These are phyloP conservation scores for Curvularia lunata DNA, from an alignment of 2,329 filamentous ascomycete species.

Conservation along the genomic window DNA sequence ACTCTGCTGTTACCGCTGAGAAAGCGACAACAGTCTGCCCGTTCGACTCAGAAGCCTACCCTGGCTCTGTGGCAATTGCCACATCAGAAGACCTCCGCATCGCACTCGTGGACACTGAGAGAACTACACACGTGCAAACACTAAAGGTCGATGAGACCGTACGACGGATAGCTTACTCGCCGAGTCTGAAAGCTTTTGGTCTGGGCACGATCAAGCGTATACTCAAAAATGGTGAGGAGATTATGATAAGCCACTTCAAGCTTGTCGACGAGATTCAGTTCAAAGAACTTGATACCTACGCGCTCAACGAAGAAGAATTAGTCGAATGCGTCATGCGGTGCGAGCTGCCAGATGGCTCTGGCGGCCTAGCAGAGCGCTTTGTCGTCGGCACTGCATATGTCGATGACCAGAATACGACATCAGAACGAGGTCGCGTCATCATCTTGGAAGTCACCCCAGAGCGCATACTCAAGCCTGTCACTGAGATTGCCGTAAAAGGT, in stretches of 20 bases:
- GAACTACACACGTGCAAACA: slow-evolving; percentile 86
- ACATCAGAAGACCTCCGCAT: slow-evolving; percentile 79
- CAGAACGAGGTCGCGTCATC: slow-evolving; percentile 75
- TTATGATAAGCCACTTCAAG: slow-evolving; percentile 79
- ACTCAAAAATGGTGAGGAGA: slow-evolving; percentile 72
- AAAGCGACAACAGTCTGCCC: slow-evolving; percentile 81
- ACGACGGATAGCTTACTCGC: slow-evolving; percentile 83
- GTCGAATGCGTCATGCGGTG: slow-evolving; percentile 84
- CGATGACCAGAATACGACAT: slow-evolving; percentile 62
- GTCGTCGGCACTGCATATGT: slow-evolving; percentile 88
- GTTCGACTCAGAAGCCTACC: slow-evolving; percentile 82
- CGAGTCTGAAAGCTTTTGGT: slow-evolving; percentile 79
- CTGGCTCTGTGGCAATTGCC: slow-evolving; percentile 79
- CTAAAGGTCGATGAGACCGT: slow-evolving; percentile 82
- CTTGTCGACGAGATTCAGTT: slow-evolving; percentile 92
- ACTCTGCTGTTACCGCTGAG: slow-evolving; percentile 91
- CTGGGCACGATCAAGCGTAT: slow-evolving; percentile 83
- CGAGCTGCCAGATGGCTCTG: slow-evolving; percentile 68
- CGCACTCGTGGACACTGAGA: slow-evolving; percentile 79
- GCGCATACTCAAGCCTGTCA: slow-evolving; percentile 73
- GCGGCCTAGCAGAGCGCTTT: slow-evolving; percentile 73
- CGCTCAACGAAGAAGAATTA: slow-evolving; percentile 72
- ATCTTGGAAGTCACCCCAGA: slow-evolving; percentile 82
- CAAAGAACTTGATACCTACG: slow-evolving; percentile 73
- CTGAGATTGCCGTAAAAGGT: slow-evolving; percentile 73